Percentiles rank a stretch among this genome's conserved stretches.
Conservation (phyloP, 768 basidiomycete genomes). For the Boletus vermiculosoides region DNA sequence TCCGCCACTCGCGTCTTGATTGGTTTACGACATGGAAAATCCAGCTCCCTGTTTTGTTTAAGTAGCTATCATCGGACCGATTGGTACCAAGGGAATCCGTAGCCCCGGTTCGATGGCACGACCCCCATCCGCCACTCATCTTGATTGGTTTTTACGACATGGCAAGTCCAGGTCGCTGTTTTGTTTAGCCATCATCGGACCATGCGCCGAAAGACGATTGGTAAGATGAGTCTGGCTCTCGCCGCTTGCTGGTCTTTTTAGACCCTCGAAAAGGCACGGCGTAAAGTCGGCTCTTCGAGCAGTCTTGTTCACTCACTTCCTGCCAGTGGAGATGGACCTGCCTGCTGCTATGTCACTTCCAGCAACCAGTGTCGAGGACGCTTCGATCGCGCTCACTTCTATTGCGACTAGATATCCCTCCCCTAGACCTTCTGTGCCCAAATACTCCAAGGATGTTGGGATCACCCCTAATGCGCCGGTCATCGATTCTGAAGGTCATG, state of each 20-base stretch:
- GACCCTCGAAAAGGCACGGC: too few species aligned
- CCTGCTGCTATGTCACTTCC: not conserved
- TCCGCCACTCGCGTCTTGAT: not conserved
- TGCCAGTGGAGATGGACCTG: constrained; percentile 5
- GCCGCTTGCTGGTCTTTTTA: not conserved
- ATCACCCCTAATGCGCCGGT: not conserved
- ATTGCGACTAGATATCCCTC: constrained; percentile 2
- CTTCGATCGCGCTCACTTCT: constrained; percentile 1
- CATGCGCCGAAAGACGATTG: not conserved
- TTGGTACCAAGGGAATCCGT: not conserved
- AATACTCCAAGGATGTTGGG: constrained; percentile 2
- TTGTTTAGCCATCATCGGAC: not conserved
- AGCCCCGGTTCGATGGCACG: not conserved
- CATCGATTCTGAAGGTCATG: not conserved
- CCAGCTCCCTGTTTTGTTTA: not conserved
- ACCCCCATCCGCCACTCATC: not conserved
- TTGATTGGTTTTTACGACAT: not conserved
- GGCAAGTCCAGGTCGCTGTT: not conserved
- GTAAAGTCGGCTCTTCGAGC: not conserved
- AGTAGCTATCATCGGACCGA: not conserved
- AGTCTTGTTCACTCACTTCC: not conserved
- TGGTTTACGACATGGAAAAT: not conserved
- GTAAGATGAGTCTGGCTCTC: not conserved
- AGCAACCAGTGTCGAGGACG: not conserved
- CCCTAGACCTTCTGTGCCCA: constrained; percentile 1